Conservation (phyloP, 2,329 filamentous ascomycete species). For the Sclerotinia nivalis region DNA sequence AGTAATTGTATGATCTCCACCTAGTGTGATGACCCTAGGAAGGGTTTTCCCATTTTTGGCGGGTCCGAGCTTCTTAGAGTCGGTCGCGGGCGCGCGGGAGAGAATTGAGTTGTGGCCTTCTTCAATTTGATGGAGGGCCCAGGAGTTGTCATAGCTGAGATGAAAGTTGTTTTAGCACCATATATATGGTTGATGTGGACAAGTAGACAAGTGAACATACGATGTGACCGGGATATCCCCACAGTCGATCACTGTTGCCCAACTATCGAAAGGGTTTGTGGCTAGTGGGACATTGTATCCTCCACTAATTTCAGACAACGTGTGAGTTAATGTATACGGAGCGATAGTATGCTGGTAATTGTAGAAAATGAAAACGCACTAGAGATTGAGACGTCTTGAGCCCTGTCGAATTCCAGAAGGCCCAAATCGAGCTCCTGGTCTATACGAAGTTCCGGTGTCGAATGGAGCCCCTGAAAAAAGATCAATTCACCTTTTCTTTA, state of each 20-base stretch:
- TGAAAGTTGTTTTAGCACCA: background rate
- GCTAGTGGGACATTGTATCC: conserved; percentile 82
- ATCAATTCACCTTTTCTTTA: conserved; percentile 19
- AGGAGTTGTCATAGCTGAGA: conserved; percentile 75
- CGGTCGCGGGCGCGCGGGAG: conserved; percentile 67
- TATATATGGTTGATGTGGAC: background rate
- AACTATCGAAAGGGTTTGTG: conserved; percentile 79
- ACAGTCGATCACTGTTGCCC: conserved; percentile 79
- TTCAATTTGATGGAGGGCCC: conserved; percentile 81
- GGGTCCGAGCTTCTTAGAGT: conserved; percentile 65
- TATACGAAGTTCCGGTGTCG: conserved; percentile 82
- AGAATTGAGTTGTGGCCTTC: conserved; percentile 78
- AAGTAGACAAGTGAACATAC: conserved; percentile 48
- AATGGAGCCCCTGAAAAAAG: conserved; percentile 67
- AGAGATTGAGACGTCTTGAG: conserved; percentile 81
- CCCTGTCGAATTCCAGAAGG: conserved; percentile 84
- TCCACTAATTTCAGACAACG: conserved; percentile 58
- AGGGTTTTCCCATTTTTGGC: conserved; percentile 74
- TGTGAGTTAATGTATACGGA: conserved; percentile 42
- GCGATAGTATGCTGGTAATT: conserved; percentile 31
- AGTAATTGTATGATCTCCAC: conserved; percentile 64
- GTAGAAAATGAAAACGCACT: conserved; percentile 57
- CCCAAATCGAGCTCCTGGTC: conserved; percentile 80
- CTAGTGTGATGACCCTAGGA: conserved; percentile 77
- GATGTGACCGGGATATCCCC: conserved; percentile 84